Conservation (phyloP, 371 early-diverging fungal species). For the Mortierella sp. region DNA sequence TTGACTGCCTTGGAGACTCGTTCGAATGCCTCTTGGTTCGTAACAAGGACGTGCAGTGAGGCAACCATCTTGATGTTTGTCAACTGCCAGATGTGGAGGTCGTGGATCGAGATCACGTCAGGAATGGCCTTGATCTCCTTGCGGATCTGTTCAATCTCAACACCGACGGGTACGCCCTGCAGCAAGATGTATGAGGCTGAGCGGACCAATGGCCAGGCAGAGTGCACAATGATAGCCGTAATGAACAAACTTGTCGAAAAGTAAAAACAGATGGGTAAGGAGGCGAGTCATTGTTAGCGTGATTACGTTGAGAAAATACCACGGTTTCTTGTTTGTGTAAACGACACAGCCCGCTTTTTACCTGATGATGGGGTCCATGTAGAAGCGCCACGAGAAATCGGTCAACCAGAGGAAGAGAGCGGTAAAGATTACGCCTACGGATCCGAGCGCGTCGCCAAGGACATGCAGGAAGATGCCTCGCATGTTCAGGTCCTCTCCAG, state of each 20-base stretch:
- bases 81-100: slow-evolving; percentile 95
- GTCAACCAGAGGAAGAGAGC: slow-evolving; percentile 86
- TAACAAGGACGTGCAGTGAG: slow-evolving; percentile 82
- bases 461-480: slow-evolving; percentile 95
- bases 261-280: too few relatives aligned
- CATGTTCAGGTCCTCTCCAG: slow-evolving; percentile 83
- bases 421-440: slow-evolving; percentile 90
- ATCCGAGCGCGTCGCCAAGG: slow-evolving; percentile 94
- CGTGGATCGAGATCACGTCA: slow-evolving; percentile 84
- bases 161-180: slow-evolving; percentile 83
- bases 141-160: slow-evolving; percentile 76
- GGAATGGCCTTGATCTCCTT: slow-evolving; percentile 65
- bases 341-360: too few relatives aligned
- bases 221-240: slow-evolving; percentile 68
- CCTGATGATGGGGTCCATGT: slow-evolving; percentile 83
- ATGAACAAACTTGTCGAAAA: slow-evolving; percentile 72
- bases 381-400: slow-evolving; percentile 73
- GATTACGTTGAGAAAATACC: too few relatives aligned
- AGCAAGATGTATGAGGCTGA: slow-evolving; percentile 86
- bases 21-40: slow-evolving; percentile 70
- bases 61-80: slow-evolving; percentile 88
- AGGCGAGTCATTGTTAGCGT: too few relatives aligned
- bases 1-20: slow-evolving; percentile 76
- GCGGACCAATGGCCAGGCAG: slow-evolving; percentile 78
- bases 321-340: too few relatives aligned